Evolutionary conservation across 108 stramenopile genomes (phyloP).

Genomic region (Poteriospumella lacustris): DNA sequence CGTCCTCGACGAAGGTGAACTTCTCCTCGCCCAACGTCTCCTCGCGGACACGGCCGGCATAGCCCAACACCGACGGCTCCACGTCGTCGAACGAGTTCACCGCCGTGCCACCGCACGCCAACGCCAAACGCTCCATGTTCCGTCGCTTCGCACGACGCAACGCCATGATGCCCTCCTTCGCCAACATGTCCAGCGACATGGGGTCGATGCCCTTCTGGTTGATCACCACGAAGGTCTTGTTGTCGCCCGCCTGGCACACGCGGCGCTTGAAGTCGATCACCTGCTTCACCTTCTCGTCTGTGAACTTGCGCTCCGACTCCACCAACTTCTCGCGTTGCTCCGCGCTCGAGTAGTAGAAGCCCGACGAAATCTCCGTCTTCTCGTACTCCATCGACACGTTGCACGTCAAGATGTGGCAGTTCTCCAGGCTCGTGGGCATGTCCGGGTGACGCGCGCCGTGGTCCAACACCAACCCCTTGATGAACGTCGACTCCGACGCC

Average conservation of each 20-base stretch:
- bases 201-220: constrained; percentile 99
- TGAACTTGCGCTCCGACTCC: constrained; percentile 90
- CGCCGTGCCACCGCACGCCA: constrained; percentile 92
- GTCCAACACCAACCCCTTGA: constrained; percentile 95
- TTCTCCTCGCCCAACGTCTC: constrained; percentile 95
- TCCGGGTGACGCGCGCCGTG: constrained; percentile 98
- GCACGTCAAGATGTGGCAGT: constrained; percentile 93
- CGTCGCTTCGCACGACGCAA: constrained; percentile 92
- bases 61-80: constrained; percentile 77
- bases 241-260: constrained; percentile 49
- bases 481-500: constrained; percentile 71
- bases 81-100: constrained; percentile 91
- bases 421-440: constrained; percentile 85
- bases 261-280: constrained; percentile 91
- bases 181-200: constrained; percentile 90
- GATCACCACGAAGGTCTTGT: constrained; percentile 92
- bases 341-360: constrained; percentile 89
- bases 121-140: constrained; percentile 96
- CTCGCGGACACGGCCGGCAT: constrained; percentile 85
- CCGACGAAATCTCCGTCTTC: constrained; percentile 92
- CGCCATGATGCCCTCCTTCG: constrained; percentile 98
- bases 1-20: constrained; percentile 97
- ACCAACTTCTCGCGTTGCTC: constrained; percentile 95
- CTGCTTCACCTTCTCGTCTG: constrained; percentile 86
- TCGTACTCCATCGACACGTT: constrained; percentile 98